Evolutionary conservation across 179 eudicot genomes (phyloP).

Genomic region (Patellifolia procumbens): DNA sequence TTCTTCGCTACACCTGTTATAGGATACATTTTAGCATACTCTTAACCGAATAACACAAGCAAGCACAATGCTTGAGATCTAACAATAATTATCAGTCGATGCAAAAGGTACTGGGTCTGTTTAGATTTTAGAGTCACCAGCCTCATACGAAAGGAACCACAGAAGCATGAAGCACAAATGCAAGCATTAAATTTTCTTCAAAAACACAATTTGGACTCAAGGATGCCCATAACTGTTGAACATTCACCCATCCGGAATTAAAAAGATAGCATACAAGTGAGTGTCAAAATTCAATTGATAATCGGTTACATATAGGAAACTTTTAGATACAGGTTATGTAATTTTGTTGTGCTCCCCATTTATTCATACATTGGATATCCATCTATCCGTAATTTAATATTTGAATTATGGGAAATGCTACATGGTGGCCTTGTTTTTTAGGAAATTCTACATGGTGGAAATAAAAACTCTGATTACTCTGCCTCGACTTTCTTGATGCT

Average conservation of each 20-base stretch:
- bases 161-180: too few species aligned
- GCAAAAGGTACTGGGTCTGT: not conserved
- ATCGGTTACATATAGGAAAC: not conserved
- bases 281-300: not conserved
- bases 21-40: constrained; percentile 6
- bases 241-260: not conserved
- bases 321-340: not conserved
- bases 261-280: not conserved
- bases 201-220: not conserved
- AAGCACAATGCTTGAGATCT: not conserved
- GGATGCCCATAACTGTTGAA: not conserved
- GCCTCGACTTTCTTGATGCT: too few species aligned
- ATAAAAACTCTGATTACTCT: too few species aligned
- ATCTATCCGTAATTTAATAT: not conserved
- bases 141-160: not conserved
- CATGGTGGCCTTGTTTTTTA: too few species aligned
- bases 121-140: not conserved
- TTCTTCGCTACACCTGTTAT: constrained; percentile 83
- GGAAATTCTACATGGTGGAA: not conserved
- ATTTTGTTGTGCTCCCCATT: not conserved
- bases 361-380: not conserved
- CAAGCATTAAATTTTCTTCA: not conserved
- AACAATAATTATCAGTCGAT: not conserved
- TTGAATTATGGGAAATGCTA: too few species aligned
- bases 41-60: not conserved